phyloP scores from a whole-genome alignment of 805 yeast species.

The Nakazawaea wickerhamii region DNA sequence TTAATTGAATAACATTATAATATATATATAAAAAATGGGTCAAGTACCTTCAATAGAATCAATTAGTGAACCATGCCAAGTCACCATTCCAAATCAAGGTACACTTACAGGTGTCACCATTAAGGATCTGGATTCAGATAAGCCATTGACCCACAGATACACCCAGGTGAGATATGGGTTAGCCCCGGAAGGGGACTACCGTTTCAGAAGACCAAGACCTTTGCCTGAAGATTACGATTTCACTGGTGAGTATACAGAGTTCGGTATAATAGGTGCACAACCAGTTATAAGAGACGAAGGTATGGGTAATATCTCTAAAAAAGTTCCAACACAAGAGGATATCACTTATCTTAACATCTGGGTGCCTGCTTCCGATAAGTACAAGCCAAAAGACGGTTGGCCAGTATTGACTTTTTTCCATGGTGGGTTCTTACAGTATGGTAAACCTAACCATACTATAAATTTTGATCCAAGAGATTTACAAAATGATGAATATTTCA shows the following conservation, averaged over 20 bases:
- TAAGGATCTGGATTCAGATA: constrained; percentile 15
- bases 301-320: constrained; percentile 4
- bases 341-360: constrained; percentile 33
- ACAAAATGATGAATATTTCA: constrained; percentile 24
- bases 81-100: constrained; percentile 23
- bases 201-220: constrained; percentile 28
- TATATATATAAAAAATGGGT: constrained; percentile 16
- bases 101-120: constrained; percentile 24
- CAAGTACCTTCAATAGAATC: constrained; percentile 21
- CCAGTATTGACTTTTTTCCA: constrained; percentile 36
- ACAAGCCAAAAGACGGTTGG: constrained; percentile 19
- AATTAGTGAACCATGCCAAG: constrained; percentile 15
- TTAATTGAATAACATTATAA: no score
- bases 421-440: constrained; percentile 40
- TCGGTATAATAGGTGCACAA: constrained; percentile 26
- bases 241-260: constrained; percentile 25
- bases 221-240: constrained; percentile 26
- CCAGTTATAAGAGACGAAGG: constrained; percentile 16
- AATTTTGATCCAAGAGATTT: constrained; percentile 19
- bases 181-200: constrained; percentile 25
- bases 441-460: constrained; percentile 21
- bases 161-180: constrained; percentile 30
- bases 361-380: constrained; percentile 26
- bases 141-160: constrained; percentile 22
- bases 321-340: constrained; percentile 22